These are phyloP conservation scores for Lagerstroemia speciosa DNA, from an alignment of 345 rosid species.

Conservation along the genomic window DNA sequence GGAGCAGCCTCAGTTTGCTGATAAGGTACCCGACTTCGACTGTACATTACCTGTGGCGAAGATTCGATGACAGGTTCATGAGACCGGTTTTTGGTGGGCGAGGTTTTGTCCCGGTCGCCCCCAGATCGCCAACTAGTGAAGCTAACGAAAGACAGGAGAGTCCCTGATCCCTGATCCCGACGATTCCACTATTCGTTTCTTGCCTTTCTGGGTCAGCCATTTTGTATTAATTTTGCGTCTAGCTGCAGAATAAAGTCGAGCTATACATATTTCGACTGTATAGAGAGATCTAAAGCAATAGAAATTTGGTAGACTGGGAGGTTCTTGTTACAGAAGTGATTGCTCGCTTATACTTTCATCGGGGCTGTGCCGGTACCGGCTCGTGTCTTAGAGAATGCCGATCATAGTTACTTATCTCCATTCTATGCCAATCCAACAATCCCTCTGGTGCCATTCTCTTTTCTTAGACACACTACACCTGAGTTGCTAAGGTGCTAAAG, in stretches of 20 bases:
- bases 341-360: not conserved
- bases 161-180: slow-evolving; percentile 1
- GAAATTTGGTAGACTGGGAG: no score
- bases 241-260: not conserved
- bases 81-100: slow-evolving; percentile 13
- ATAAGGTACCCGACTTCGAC: slow-evolving; percentile 27
- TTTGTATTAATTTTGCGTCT: not conserved
- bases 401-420: no score
- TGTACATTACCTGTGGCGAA: slow-evolving; percentile 10
- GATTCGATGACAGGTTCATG: slow-evolving; percentile 11
- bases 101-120: slow-evolving; percentile 3
- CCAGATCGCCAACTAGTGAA: not conserved
- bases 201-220: not conserved
- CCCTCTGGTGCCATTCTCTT: no score
- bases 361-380: not conserved
- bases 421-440: no score
- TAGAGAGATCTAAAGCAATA: not conserved
- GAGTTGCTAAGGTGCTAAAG: no score
- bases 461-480: no score
- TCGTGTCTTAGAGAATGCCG: no score
- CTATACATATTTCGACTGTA: not conserved
- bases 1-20: slow-evolving; percentile 36
- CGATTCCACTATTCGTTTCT: not conserved
- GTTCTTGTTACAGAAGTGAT: not conserved
- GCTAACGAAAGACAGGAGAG: slow-evolving; percentile 6